Evolutionary conservation across 345 rosid genomes (phyloP), one percentile per base, ranked within the genome.

Genomic region (Adansonia digitata): DNA sequence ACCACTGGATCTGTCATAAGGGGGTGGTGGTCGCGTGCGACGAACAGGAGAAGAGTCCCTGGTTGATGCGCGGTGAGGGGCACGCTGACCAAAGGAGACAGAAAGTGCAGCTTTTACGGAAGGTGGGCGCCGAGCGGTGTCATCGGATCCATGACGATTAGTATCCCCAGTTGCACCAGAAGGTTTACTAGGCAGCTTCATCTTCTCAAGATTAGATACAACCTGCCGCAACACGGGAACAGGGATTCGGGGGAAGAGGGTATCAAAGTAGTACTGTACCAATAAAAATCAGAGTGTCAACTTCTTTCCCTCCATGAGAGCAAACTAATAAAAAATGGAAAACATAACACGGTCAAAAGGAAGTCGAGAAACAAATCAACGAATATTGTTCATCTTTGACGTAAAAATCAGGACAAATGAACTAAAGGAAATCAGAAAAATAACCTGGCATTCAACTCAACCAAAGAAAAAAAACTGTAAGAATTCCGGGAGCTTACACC

Each of bases 101-200:
- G 99, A 95, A 67, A 95, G 98, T 43, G 99, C 91, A 75, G 99
- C 99, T 89, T 95, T 95, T 73, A 95, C 99, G 20, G 99, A 95
- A 14, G 99, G 99, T 6, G 99, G 99, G 9, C 99, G 88, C 40
- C 98, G 94, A 10, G 99, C 98, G 29, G 93, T 91, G 73, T 95
- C 98, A 62, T 95, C 99, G 55, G 98, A 91, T 68, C 97, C 94
- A 80, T 88, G 97, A 20, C 88, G 88, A 34, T 55, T 82, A 14
- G 81, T 40, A 56, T 95, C 99, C 69, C 98, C 99, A 0, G 94
- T 93, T n/a, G 94, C 83, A 48, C 99, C 98, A 64, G 90, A 89
- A 22, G 86, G 87, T 84, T 95, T 91, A 10, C 87, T 73, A 46
- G 97, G 91, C 37, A 95, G 83, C 69, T 93, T 93, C 97, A 95